Conservation (phyloP, 139 green algal genomes). For the Penium margaritaceum region DNA sequence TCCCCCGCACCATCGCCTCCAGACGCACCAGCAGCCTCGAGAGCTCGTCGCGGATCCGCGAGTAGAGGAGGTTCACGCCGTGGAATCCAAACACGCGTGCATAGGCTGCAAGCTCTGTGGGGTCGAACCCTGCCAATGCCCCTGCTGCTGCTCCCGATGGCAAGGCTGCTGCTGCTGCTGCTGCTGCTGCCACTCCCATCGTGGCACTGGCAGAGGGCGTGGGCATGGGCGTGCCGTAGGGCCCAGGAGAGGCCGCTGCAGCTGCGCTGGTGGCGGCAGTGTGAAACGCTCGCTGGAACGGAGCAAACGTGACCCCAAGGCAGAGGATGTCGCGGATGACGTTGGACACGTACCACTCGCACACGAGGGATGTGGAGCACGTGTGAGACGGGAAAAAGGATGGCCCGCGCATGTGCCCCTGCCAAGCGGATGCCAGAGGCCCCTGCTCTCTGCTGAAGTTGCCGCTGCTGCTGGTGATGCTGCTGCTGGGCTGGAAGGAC, state of each 20-base stretch:
- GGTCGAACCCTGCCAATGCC: neutral
- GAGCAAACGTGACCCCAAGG: conserved; percentile 11
- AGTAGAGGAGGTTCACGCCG: conserved; percentile 1
- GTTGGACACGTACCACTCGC: neutral
- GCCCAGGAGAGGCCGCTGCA: neutral
- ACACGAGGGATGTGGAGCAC: no score
- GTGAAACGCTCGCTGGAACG: conserved; percentile 12
- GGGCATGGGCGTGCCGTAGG: neutral
- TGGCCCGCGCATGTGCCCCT: no score
- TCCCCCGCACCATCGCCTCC: conserved; percentile 29
- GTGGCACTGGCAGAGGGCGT: no score
- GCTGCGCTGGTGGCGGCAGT: neutral
- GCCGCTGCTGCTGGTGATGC: no score
- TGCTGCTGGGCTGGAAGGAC: no score
- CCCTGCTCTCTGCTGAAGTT: no score
- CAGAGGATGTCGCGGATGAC: neutral
- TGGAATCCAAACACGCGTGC: conserved; percentile 38
- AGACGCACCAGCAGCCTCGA: conserved; percentile 18
- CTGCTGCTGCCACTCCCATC: neutral
- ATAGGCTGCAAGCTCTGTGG: conserved; percentile 17
- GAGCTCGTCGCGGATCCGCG: neutral
- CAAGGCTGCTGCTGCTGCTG: neutral
- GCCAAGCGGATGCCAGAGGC: no score
- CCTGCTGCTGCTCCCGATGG: neutral
- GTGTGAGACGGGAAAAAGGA: no score